Conservation (phyloP, 352 stramenopile genomes). For the Stramenopiles sp. region DNA sequence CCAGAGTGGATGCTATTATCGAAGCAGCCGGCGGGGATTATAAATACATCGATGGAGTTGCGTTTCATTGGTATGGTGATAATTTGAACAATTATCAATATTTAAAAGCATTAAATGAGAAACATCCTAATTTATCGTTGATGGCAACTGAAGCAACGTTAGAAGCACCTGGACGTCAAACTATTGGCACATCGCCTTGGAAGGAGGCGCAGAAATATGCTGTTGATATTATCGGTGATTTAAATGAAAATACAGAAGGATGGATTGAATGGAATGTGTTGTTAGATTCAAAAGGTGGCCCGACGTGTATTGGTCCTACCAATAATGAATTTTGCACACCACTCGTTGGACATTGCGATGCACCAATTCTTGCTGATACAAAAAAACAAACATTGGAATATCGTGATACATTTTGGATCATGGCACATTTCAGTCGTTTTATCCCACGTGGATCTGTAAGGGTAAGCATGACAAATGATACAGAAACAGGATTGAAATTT, state of each 20-base stretch:
- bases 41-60: constrained; percentile 62
- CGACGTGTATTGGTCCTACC: constrained; percentile 31
- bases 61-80: constrained; percentile 65
- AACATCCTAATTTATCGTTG: constrained; percentile 48
- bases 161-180: constrained; percentile 28
- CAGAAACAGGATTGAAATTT: too few species aligned
- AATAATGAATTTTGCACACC: too few species aligned
- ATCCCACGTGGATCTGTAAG: too few species aligned
- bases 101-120: constrained; percentile 30
- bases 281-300: constrained; percentile 42
- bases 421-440: too few species aligned
- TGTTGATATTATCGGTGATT: constrained; percentile 55
- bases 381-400: constrained; percentile 33
- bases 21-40: constrained; percentile 44
- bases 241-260: constrained; percentile 41
- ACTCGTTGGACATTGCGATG: constrained; percentile 42
- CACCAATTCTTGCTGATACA: constrained; percentile 42
- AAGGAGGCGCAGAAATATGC: constrained; percentile 46
- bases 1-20: constrained; percentile 33
- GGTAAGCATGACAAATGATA: too few species aligned
- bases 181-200: constrained; percentile 34
- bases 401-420: too few species aligned
- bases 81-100: constrained; percentile 21
- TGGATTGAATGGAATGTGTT: constrained; percentile 68
- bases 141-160: constrained; percentile 51